Base-by-base conservation (phyloP, 202 grass and related monocot genomes). In the Miscanthus sacchariflorus region DNA sequence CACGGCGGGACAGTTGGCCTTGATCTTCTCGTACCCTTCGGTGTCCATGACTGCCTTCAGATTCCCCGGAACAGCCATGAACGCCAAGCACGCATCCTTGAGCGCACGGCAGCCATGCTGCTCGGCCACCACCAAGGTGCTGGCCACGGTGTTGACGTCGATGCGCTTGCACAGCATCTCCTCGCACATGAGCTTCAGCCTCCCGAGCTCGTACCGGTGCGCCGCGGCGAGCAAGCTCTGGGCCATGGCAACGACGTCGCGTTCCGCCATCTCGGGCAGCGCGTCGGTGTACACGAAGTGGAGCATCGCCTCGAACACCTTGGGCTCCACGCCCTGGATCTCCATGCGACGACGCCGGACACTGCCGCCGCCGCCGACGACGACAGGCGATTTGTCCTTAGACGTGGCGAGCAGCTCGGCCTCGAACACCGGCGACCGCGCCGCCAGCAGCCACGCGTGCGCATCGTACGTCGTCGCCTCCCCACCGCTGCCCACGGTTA, bases 261-360 rank as follows among this genome's bases (percentile, higher is more conserved):
- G 11, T 12, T 42, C 38, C 36, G 7, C 17, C 39, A 6, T 40
- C 39, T 24, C 15, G 0, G 81, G 81, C 54, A 84, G 36, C n/a
- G 70, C 12, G 38, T 84, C 70, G 17, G 71, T 84, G 71, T 84
- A 84, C 71, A 84, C 19, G 82, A 39, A 84, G 38, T 44, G 52
- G 9, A 84, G 70, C 52, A 74, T 2, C 5, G 70, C 52, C 52
- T 45, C 5, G 52, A 74, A 84, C 52, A 74, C 70, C 3, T 13
- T 33, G 1, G 70, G 70, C 5, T 74, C 38, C 5, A 84, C 19
- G 70, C 71, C 70, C 0, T 74, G 5, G 23, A 75, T 15, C 56
- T 84, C 40, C 17, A 84, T 9, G 38, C 39, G 71, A 19, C 42
- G 24, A 14, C 21, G 36, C 5, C 14, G 15, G 50, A 0, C 48